These are phyloP conservation scores for Leptographium galeiforme DNA, from an alignment of 2,329 filamentous ascomycete genomes.

Conservation along the genomic window DNA sequence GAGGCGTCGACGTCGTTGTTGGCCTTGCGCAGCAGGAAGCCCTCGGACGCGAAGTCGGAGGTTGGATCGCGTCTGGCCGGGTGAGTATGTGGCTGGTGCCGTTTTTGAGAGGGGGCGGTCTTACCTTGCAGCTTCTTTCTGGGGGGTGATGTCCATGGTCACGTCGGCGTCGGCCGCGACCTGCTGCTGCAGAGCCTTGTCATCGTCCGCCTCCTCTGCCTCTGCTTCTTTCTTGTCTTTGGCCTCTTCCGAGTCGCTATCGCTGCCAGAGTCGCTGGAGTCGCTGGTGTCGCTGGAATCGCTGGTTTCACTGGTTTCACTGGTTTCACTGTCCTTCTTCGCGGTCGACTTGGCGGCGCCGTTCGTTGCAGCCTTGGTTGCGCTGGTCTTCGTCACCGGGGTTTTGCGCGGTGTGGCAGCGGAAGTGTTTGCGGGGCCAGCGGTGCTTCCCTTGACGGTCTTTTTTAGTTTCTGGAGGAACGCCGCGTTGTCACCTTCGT, in stretches of 20 bases:
- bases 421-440: not conserved
- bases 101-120: not conserved
- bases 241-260: not conserved
- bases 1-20: constrained; percentile 26
- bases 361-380: constrained; percentile 11
- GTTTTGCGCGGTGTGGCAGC: constrained; percentile 1
- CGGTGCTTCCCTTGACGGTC: not conserved
- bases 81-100: too few species aligned
- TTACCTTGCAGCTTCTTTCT: not conserved
- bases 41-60: constrained; percentile 32
- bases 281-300: constrained; percentile 15
- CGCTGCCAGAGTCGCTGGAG: constrained; percentile 1
- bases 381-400: constrained; percentile 6
- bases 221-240: constrained; percentile 12
- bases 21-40: constrained; percentile 40
- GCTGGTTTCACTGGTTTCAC: not conserved
- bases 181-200: not conserved
- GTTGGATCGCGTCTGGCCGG: constrained; percentile 3
- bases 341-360: not conserved
- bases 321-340: not conserved
- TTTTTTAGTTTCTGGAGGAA: constrained; percentile 11
- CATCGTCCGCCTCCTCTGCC: not conserved
- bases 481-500: constrained; percentile 1
- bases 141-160: too few species aligned
- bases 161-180: not conserved